phyloP scores from a whole-genome alignment of 768 basidiomycete species.

The Hortiboletus flavorubellus region DNA sequence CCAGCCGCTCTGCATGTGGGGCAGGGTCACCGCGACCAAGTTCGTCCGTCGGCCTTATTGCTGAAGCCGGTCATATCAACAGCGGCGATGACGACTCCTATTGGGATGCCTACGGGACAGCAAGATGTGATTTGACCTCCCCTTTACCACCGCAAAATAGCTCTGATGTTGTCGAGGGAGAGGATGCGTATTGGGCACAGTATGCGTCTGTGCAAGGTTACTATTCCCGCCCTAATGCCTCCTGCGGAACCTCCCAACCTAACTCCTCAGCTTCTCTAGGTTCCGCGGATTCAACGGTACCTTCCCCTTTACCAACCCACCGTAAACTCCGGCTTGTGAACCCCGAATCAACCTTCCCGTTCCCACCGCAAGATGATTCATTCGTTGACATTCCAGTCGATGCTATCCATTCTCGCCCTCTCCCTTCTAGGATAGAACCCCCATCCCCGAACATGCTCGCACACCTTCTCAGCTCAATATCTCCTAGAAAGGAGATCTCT shows the following conservation, averaged over 20 bases:
- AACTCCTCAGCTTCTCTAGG: conserved; percentile 37
- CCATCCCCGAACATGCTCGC: conserved; percentile 27
- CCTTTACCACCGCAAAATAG: conserved; percentile 13
- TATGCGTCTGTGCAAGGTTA: conserved; percentile 69
- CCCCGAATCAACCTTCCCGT: not conserved
- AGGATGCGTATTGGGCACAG: conserved; percentile 76
- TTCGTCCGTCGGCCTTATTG: not conserved
- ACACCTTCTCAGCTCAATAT: conserved; percentile 26
- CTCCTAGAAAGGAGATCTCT: conserved; percentile 23
- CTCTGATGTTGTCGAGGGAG: conserved; percentile 20
- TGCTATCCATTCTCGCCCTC: conserved; percentile 17
- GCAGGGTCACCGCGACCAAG: not conserved
- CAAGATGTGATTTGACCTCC: conserved; percentile 29
- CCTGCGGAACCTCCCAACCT: conserved; percentile 3
- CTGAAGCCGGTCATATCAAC: conserved; percentile 21
- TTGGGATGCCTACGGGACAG: conserved; percentile 62
- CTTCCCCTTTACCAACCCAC: conserved; percentile 41
- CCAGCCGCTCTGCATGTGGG: conserved; percentile 22
- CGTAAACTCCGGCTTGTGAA: conserved; percentile 24
- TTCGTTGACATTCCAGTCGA: conserved; percentile 14
- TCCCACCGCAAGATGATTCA: conserved; percentile 6
- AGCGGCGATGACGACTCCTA: conserved; percentile 50
- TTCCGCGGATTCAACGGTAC: conserved; percentile 68
- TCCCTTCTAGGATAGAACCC: conserved; percentile 11
- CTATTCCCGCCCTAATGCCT: conserved; percentile 17